phyloP scores from a whole-genome alignment of 2,329 filamentous ascomycete species.

The Fusarium papillatum region DNA sequence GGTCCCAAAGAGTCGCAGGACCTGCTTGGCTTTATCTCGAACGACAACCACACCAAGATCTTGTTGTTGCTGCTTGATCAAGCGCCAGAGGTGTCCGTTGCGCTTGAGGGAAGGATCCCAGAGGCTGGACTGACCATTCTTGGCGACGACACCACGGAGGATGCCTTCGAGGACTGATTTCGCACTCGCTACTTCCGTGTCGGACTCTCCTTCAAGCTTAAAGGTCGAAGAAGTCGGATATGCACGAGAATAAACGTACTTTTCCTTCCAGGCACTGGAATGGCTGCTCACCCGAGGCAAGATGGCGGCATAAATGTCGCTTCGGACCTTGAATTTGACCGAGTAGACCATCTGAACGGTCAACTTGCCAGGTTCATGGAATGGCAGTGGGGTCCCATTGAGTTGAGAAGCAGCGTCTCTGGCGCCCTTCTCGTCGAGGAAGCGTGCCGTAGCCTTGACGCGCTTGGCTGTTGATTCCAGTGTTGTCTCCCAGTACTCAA shows the following conservation, averaged over 20 bases:
- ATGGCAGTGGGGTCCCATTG: conserved; percentile 46
- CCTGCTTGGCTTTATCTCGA: neutral
- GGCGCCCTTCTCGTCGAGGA: conserved; percentile 53
- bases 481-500: conserved; percentile 52
- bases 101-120: conserved; percentile 5
- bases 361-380: conserved; percentile 49
- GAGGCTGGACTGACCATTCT: neutral
- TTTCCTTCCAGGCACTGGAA: conserved; percentile 48
- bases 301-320: neutral
- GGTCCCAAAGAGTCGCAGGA: conserved; percentile 12
- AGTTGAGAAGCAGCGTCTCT: conserved; percentile 48
- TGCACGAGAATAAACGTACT: conserved; percentile 26
- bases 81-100: neutral
- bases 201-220: conserved; percentile 24
- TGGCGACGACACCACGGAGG: neutral
- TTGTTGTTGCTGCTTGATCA: conserved; percentile 2
- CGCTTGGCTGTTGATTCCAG: conserved; percentile 46
- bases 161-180: conserved; percentile 10
- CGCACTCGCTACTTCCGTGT: neutral
- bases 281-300: conserved; percentile 47
- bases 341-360: conserved; percentile 53
- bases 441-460: conserved; percentile 55
- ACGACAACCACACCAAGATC: conserved; percentile 15
- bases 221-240: conserved; percentile 18
- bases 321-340: conserved; percentile 53